Base-by-base conservation (phyloP, 2,329 filamentous ascomycete genomes). In the Fusarium sp. region DNA sequence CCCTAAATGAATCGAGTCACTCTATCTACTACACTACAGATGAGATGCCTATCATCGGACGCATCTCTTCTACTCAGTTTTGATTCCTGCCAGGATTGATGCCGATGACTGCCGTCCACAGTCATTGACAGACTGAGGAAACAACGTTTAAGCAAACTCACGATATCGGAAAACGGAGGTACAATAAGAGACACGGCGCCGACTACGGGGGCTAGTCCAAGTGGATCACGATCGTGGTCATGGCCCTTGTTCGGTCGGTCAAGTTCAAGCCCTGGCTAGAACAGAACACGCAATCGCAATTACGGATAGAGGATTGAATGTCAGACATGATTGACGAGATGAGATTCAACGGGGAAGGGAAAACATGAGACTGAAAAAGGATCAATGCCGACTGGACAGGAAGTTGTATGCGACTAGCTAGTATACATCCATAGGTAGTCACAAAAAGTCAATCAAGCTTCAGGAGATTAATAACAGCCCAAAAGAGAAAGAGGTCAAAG, bases 41-140 rank as follows among this genome's bases (percentile, higher is more conserved):
- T 45, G 40, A 40, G 14, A 34, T 47, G 44, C 57, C 44, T 62
- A 38, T 54, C 16, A 50, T 63, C 47, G 63, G 62, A 38, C 34
- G 22, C 25, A 24, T 45, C 18, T 47, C 18, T 70, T 27, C 18
- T 20, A 25, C 44, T 43, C 18, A 44, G 14, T 46, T 18, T 44
- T 59, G 18, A 42, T 42, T 32, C 10, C 42, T 29, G 42, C 51
- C 32, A 46, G 66, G 32, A 30, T 45, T 27, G 58, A 65, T 63
- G 68, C 68, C 68, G 67, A 71, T 29, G 58, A 53, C 63, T 71
- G 68, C 67, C 68, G 68, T 63, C 38, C 42, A 63, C 51, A 53
- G 25, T 57, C 66, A 69, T 42, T 42, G 50, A 44, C 43, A 40
- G 6, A 24, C 40, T 50, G 63, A 59, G 46, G 68, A 49, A 59